Evolutionary conservation across 345 rosid species (phyloP).

Genomic region (Mallotus nudiflorus): DNA sequence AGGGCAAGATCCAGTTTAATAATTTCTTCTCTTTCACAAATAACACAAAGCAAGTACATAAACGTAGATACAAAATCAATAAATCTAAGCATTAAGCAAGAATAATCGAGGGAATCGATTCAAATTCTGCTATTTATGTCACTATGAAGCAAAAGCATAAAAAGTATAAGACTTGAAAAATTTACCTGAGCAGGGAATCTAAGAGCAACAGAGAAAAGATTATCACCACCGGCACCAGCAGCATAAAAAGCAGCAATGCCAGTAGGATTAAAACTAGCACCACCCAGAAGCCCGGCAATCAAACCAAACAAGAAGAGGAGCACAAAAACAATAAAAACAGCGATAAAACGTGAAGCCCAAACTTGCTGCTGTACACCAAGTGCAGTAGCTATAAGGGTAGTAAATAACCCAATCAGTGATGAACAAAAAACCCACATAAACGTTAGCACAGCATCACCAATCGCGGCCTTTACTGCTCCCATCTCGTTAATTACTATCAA

Average conservation of each 20-base stretch:
- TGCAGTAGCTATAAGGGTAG: slow-evolving; percentile 49
- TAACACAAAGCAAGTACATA: too few species aligned
- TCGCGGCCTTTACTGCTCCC: slow-evolving; percentile 65
- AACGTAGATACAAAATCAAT: background rate
- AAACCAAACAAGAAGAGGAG: slow-evolving; percentile 56
- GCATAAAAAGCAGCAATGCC: slow-evolving; percentile 78
- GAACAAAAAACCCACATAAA: slow-evolving; percentile 75
- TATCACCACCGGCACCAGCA: slow-evolving; percentile 69
- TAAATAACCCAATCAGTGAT: slow-evolving; percentile 57
- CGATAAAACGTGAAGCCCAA: slow-evolving; percentile 52
- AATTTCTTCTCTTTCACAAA: too few species aligned
- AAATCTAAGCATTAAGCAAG: background rate
- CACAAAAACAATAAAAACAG: slow-evolving; percentile 54
- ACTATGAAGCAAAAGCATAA: background rate
- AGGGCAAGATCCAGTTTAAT: too few species aligned
- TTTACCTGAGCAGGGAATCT: slow-evolving; percentile 38
- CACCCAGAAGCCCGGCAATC: slow-evolving; percentile 63
- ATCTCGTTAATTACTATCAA: slow-evolving; percentile 26
- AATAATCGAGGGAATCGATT: background rate
- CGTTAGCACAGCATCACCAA: slow-evolving; percentile 62
- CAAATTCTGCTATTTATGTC: background rate
- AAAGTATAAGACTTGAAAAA: background rate
- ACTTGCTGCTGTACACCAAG: slow-evolving; percentile 44
- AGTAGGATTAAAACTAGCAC: slow-evolving; percentile 90
- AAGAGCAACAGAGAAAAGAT: slow-evolving; percentile 77